Conservation (phyloP, 1,284 basidiomycete genomes). For the Pseudozyma sp. region DNA sequence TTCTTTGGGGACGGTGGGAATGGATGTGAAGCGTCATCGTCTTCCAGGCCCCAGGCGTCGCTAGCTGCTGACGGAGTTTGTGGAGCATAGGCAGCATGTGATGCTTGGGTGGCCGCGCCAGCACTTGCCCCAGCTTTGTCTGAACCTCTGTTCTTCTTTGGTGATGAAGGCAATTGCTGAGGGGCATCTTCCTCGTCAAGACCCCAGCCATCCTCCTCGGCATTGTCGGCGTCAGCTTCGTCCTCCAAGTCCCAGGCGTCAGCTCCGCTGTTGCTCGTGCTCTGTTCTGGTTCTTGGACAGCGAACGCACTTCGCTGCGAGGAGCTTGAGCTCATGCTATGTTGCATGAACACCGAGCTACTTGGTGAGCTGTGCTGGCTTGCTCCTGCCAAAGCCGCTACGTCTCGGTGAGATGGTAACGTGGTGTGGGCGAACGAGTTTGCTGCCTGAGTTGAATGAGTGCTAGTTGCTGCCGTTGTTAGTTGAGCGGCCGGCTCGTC, state of each 20-base stretch:
- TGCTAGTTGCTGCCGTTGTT: neutral
- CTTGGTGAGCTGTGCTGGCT: slow-evolving; percentile 21
- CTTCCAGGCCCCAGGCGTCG: slow-evolving; percentile 46
- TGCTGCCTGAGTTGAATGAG: neutral
- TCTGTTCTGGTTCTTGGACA: slow-evolving; percentile 10
- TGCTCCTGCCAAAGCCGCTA: slow-evolving; percentile 18
- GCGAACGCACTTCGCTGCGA: slow-evolving; percentile 35
- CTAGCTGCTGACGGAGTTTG: neutral
- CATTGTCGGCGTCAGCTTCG: slow-evolving; percentile 24
- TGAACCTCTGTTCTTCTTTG: slow-evolving; percentile 2
- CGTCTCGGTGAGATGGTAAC: slow-evolving; percentile 11
- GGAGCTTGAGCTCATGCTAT: slow-evolving; percentile 33
- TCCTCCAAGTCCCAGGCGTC: slow-evolving; percentile 59
- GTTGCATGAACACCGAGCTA: slow-evolving; percentile 28
- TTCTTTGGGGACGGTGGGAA: slow-evolving; percentile 6
- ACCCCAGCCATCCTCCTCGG: slow-evolving; percentile 45
- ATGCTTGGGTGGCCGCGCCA: neutral
- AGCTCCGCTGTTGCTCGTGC: slow-evolving; percentile 15
- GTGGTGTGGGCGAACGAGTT: neutral
- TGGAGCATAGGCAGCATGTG: neutral
- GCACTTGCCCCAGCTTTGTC: neutral
- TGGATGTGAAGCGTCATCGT: slow-evolving; percentile 10
- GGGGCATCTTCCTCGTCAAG: slow-evolving; percentile 20
- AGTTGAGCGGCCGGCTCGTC: slow-evolving; percentile 3
- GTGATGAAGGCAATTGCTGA: neutral